Evolutionary conservation across 805 yeast species (phyloP).

Genomic region (Nakazawaea siamensis): DNA sequence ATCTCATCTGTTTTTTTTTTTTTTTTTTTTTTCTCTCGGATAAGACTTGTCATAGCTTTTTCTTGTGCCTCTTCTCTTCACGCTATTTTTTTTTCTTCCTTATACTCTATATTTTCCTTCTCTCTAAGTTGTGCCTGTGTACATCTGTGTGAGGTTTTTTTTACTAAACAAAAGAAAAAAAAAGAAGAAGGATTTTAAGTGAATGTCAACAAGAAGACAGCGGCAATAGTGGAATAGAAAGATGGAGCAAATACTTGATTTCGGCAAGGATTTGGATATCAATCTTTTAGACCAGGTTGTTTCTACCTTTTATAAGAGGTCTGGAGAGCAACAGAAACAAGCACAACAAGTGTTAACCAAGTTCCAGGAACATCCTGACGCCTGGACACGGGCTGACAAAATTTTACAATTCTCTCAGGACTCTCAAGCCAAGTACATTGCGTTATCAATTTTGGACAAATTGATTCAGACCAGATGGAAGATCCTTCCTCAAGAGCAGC

Average conservation of each 20-base stretch:
- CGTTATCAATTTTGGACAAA: conserved; percentile 81
- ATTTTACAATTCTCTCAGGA: conserved; percentile 72
- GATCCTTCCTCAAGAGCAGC: conserved; percentile 78
- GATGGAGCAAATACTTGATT: conserved; percentile 88
- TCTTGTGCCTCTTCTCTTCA: too few relatives aligned
- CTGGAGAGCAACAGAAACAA: conserved; percentile 62
- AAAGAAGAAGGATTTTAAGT: too few relatives aligned
- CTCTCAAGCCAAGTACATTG: conserved; percentile 88
- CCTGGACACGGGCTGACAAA: conserved; percentile 92
- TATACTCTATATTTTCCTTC: too few relatives aligned
- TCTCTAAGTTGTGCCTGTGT: too few relatives aligned
- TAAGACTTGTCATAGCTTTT: too few relatives aligned
- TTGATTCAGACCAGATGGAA: conserved; percentile 92
- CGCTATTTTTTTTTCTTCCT: too few relatives aligned
- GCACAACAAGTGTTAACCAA: conserved; percentile 68
- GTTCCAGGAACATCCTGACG: conserved; percentile 90
- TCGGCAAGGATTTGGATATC: conserved; percentile 77
- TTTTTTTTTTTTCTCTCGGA: too few relatives aligned
- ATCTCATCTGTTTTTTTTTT: too few relatives aligned
- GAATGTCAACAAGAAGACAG: too few relatives aligned
- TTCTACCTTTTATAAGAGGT: conserved; percentile 72
- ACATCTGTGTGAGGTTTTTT: too few relatives aligned
- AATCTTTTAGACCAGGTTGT: conserved; percentile 76
- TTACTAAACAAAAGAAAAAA: too few relatives aligned
- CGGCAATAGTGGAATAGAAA: too few relatives aligned